Conservation (phyloP, 2,329 filamentous ascomycete genomes). For the Ophiocordyceps camponoti-leonardi region DNA sequence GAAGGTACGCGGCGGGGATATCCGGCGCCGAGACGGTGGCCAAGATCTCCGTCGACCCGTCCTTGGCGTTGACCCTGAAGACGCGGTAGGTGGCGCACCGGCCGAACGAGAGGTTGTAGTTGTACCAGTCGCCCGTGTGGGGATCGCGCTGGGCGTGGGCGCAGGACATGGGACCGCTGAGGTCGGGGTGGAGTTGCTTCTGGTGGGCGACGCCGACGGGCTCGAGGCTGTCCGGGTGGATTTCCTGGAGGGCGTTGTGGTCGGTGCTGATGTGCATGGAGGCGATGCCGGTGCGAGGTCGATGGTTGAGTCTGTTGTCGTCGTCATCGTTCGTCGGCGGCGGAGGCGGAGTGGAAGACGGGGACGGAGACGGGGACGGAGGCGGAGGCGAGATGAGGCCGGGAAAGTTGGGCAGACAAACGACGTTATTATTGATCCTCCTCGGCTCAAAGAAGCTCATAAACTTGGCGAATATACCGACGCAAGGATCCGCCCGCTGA, state of each 20-base stretch:
- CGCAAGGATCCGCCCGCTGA: conserved; percentile 56
- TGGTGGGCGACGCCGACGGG: conserved; percentile 49
- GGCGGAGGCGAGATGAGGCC: too few species aligned
- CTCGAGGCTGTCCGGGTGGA: conserved; percentile 57
- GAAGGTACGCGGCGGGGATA: conserved; percentile 52
- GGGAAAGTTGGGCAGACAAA: conserved; percentile 46
- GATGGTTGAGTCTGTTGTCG: too few species aligned
- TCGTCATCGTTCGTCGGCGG: too few species aligned
- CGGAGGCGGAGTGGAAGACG: too few species aligned
- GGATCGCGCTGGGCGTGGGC: conserved; percentile 60
- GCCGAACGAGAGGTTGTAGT: conserved; percentile 60
- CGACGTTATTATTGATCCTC: conserved; percentile 42
- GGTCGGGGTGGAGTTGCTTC: conserved; percentile 42
- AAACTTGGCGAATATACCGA: conserved; percentile 54
- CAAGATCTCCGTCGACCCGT: conserved; percentile 51
- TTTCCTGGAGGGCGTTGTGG: conserved; percentile 40
- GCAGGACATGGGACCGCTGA: conserved; percentile 49
- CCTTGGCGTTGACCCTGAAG: conserved; percentile 45
- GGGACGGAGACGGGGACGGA: neutral
- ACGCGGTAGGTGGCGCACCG: conserved; percentile 44
- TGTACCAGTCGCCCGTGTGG: conserved; percentile 57
- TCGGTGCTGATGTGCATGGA: conserved; percentile 12
- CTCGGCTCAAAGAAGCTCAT: conserved; percentile 38
- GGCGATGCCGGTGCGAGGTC: conserved; percentile 14
- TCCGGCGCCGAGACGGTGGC: conserved; percentile 40